A percentile compares a stretch with the other conserved stretches of the same genome.
Evolutionary conservation across 192 early-diverging fungal genomes (phyloP).

Genomic region (Nowakowskiella sp.): DNA sequence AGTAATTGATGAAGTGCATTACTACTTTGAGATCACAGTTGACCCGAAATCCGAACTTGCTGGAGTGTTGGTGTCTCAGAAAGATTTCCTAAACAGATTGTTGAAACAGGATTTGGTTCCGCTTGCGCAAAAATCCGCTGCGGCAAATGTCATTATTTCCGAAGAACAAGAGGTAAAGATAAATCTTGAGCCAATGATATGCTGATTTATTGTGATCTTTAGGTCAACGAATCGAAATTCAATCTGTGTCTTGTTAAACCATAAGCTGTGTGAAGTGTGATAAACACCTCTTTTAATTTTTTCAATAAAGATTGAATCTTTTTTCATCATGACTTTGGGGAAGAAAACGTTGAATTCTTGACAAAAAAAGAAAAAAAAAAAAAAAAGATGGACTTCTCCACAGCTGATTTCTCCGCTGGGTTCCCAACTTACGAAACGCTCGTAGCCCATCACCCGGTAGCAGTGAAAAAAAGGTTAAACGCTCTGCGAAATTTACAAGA

Average conservation of each 20-base stretch:
- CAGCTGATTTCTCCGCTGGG: too few species aligned
- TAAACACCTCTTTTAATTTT: too few species aligned
- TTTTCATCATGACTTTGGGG: too few species aligned
- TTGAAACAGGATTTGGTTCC: constrained; percentile 64
- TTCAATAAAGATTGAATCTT: too few species aligned
- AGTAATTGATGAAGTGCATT: constrained; percentile 78
- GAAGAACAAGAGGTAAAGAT: constrained; percentile 73
- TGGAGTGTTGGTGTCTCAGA: constrained; percentile 62
- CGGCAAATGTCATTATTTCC: constrained; percentile 55
- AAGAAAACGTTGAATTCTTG: too few species aligned
- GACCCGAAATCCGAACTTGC: constrained; percentile 63
- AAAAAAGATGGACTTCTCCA: too few species aligned
- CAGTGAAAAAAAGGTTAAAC: constrained; percentile 82
- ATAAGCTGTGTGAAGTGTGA: too few species aligned
- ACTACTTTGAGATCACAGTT: constrained; percentile 69
- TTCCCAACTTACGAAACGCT: too few species aligned
- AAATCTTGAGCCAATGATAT: background rate
- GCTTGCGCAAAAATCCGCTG: constrained; percentile 21
- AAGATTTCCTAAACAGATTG: constrained; percentile 57
- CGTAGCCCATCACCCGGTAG: too few species aligned
- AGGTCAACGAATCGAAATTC: constrained; percentile 69
- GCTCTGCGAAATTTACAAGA: constrained; percentile 80
- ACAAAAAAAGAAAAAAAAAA: too few species aligned
- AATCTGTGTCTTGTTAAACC: constrained; percentile 47
- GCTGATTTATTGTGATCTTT: constrained; percentile 2